A percentile compares a stretch with the other conserved stretches of the same genome.
Evolutionary conservation across 179 eudicot genomes (phyloP).

Genomic region (Sideroxylon spinosum): DNA sequence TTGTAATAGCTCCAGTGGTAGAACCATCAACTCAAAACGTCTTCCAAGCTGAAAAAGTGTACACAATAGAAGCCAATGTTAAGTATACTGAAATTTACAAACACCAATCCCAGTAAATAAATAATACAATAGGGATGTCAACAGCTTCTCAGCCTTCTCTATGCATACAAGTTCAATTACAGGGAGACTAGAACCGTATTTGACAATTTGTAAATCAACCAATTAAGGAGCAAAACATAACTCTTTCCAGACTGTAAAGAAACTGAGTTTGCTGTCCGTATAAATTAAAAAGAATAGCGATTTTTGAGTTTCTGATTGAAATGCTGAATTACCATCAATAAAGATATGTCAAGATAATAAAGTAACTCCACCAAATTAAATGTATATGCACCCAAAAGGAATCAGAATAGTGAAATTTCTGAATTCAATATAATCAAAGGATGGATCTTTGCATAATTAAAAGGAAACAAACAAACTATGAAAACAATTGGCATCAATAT

Average conservation of each 20-base stretch:
- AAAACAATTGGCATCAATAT: neutral
- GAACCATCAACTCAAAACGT: conserved; percentile 65
- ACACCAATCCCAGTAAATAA: neutral
- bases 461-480: neutral
- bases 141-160: neutral
- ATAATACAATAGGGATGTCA: neutral
- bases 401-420: neutral
- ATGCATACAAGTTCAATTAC: neutral
- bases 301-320: neutral
- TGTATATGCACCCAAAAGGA: neutral
- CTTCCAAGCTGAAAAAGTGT: conserved; percentile 64
- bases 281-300: neutral
- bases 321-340: neutral
- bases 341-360: neutral
- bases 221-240: neutral
- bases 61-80: neutral
- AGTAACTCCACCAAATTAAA: neutral
- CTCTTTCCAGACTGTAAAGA: neutral
- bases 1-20: conserved; percentile 83
- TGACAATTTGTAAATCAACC: neutral
- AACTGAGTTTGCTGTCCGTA: neutral
- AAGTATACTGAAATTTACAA: neutral
- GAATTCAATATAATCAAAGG: neutral
- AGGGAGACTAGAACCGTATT: neutral
- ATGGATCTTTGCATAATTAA: neutral